These are phyloP conservation scores for Termitomyces sp. DNA, from an alignment of 768 basidiomycete species.

Conservation along the genomic window DNA sequence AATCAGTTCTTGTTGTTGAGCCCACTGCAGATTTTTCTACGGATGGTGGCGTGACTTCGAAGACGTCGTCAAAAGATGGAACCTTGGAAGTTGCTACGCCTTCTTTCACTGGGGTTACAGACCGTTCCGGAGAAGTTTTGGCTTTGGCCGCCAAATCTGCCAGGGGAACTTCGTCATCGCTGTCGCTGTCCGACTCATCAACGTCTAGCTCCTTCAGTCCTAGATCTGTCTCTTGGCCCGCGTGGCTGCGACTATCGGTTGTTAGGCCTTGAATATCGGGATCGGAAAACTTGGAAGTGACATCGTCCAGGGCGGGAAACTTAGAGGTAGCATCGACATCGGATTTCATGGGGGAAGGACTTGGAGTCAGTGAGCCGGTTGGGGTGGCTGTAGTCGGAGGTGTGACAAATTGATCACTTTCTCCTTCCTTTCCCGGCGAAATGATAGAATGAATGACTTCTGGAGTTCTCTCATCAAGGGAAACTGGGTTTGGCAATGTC, in stretches of 20 bases:
- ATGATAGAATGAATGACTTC: slow-evolving; percentile 6
- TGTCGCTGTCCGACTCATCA: slow-evolving; percentile 45
- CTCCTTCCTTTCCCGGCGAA: slow-evolving; percentile 24
- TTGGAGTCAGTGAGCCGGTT: slow-evolving; percentile 10
- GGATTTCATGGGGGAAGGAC: slow-evolving; percentile 12
- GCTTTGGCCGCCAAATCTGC: slow-evolving; percentile 24
- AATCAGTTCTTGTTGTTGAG: slow-evolving; percentile 4
- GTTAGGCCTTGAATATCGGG: slow-evolving; percentile 21
- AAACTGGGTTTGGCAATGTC: slow-evolving; percentile 12
- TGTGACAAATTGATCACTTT: slow-evolving; percentile 55
- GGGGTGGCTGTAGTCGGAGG: slow-evolving; percentile 42
- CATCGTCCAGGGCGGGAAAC: slow-evolving; percentile 29
- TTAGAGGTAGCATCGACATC: slow-evolving; percentile 11
- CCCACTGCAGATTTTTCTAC: slow-evolving; percentile 5
- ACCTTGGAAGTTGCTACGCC: slow-evolving; percentile 1
- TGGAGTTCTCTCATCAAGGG: slow-evolving; percentile 10
- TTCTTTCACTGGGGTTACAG: slow-evolving; percentile 11
- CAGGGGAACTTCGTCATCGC: slow-evolving; percentile 41
- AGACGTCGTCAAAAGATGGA: slow-evolving; percentile 50
- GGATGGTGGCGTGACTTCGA: slow-evolving; percentile 30
- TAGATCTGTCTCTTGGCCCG: slow-evolving; percentile 43
- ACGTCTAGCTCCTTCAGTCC: slow-evolving; percentile 53
- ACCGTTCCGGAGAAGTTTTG: slow-evolving; percentile 16
- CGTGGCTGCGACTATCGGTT: slow-evolving; percentile 4
- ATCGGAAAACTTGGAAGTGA: slow-evolving; percentile 32